Evolutionary conservation across 805 yeast species (phyloP).

Genomic region (Metschnikowia lachancei): DNA sequence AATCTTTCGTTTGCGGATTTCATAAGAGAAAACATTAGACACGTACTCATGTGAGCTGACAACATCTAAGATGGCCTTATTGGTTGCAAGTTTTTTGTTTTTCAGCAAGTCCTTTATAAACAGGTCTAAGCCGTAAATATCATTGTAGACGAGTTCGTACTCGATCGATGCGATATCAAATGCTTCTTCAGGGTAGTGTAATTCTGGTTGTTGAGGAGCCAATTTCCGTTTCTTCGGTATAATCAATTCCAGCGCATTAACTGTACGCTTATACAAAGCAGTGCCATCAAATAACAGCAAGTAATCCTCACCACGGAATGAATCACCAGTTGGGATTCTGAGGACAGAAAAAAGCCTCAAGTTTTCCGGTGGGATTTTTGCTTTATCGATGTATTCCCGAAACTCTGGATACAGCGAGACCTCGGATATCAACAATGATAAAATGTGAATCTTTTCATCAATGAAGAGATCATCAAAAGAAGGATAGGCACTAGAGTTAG

Average conservation of each 20-base stretch:
- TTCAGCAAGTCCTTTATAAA: slow-evolving; percentile 20
- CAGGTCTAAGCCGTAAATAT: slow-evolving; percentile 30
- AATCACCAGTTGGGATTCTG: slow-evolving; percentile 1
- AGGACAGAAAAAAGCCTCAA: slow-evolving; percentile 24
- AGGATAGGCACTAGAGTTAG: slow-evolving; percentile 20
- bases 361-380: slow-evolving; percentile 23
- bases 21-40: slow-evolving; percentile 35
- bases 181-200: slow-evolving; percentile 23
- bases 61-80: slow-evolving; percentile 21
- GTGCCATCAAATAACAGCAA: slow-evolving; percentile 47
- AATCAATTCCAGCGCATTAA: slow-evolving; percentile 24
- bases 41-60: slow-evolving; percentile 19
- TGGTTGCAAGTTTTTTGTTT: slow-evolving; percentile 35
- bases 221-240: slow-evolving; percentile 37
- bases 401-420: slow-evolving; percentile 45
- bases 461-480: slow-evolving; percentile 42
- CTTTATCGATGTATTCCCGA: slow-evolving; percentile 47
- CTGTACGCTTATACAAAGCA: slow-evolving; percentile 46
- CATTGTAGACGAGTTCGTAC: slow-evolving; percentile 33
- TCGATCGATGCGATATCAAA: slow-evolving; percentile 31
- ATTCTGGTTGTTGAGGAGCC: slow-evolving; percentile 35
- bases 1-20: slow-evolving; percentile 52
- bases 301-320: slow-evolving; percentile 28
- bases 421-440: slow-evolving; percentile 44
- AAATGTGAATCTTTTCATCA: slow-evolving; percentile 48